A percentile compares a stretch with the other conserved stretches of the same genome.
These are phyloP conservation scores for Xylaria sp. DNA, from an alignment of 495 filamentous ascomycete genomes.

Conservation along the genomic window DNA sequence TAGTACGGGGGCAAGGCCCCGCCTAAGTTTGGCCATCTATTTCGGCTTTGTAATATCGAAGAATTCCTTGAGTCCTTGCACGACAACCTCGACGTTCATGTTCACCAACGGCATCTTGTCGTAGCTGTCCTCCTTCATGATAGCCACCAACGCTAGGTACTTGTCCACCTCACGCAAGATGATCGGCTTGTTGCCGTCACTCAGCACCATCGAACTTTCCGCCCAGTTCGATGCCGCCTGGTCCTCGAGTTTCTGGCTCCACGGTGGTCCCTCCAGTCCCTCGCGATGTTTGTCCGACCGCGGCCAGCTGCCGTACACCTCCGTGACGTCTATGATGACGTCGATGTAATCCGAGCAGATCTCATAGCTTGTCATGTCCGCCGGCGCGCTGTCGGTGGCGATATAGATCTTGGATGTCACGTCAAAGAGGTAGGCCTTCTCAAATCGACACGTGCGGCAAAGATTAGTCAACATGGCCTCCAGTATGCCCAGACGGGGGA, in stretches of 20 bases:
- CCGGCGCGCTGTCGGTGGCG: conserved; percentile 89
- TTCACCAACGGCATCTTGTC: conserved; percentile 65
- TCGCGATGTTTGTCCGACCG: conserved; percentile 58
- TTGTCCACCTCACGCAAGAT: conserved; percentile 92
- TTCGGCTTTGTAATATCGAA: conserved; percentile 64
- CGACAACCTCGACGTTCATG: conserved; percentile 63
- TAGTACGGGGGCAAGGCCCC: neutral
- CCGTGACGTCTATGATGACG: conserved; percentile 93
- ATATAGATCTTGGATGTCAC: conserved; percentile 98
- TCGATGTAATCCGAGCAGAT: conserved; percentile 98
- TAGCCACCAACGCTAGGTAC: conserved; percentile 78
- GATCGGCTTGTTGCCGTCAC: conserved; percentile 79
- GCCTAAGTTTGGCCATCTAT: conserved; percentile 8
- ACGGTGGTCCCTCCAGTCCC: conserved; percentile 64
- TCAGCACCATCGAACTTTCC: conserved; percentile 79
- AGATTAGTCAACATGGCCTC: conserved; percentile 91
- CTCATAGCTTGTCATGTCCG: conserved; percentile 92
- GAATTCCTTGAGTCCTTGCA: conserved; percentile 61
- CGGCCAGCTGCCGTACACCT: conserved; percentile 84
- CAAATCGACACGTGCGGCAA: conserved; percentile 86
- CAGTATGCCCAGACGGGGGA: conserved; percentile 88
- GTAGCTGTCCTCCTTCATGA: conserved; percentile 71
- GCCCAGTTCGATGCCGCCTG: conserved; percentile 69
- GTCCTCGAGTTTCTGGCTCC: conserved; percentile 68
- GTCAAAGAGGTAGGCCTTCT: conserved; percentile 97